phyloP scores from a whole-genome alignment of 2,329 filamentous ascomycete species.

The Paracoccidioides brasiliensis region DNA sequence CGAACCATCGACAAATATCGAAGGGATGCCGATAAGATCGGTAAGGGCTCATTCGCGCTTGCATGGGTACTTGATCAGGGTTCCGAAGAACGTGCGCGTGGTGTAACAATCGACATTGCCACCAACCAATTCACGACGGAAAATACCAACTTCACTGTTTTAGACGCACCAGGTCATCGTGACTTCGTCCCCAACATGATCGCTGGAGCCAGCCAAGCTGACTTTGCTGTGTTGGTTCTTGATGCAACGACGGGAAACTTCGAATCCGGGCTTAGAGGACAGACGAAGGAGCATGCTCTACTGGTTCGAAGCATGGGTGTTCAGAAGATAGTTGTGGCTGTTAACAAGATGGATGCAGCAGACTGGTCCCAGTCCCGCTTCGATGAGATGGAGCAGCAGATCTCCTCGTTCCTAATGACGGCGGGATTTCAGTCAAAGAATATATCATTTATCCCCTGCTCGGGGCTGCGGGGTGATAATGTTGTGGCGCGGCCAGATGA shows the following conservation, averaged over 20 bases:
- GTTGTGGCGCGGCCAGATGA: slow-evolving; percentile 43
- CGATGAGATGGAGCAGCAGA: slow-evolving; percentile 70
- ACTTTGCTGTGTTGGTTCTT: slow-evolving; percentile 89
- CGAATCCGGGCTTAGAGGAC: slow-evolving; percentile 82
- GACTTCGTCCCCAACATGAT: slow-evolving; percentile 99
- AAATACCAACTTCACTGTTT: slow-evolving; percentile 75
- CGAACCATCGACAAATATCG: slow-evolving; percentile 78
- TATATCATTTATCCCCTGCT: slow-evolving; percentile 77
- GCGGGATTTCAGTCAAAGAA: slow-evolving; percentile 74
- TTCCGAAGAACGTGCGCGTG: slow-evolving; percentile 73
- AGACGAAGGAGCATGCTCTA: slow-evolving; percentile 86
- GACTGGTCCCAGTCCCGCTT: slow-evolving; percentile 74
- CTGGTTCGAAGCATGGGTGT: slow-evolving; percentile 85
- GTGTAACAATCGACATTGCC: slow-evolving; percentile 93
- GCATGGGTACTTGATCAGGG: slow-evolving; percentile 96
- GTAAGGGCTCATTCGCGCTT: slow-evolving; percentile 89
- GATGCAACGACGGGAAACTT: slow-evolving; percentile 85
- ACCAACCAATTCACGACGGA: slow-evolving; percentile 90
- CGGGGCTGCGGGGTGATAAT: slow-evolving; percentile 80
- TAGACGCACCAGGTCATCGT: slow-evolving; percentile 86
- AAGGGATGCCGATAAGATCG: slow-evolving; percentile 78
- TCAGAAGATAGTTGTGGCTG: slow-evolving; percentile 71
- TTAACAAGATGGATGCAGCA: slow-evolving; percentile 90
- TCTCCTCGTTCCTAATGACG: slow-evolving; percentile 66
- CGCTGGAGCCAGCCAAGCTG: slow-evolving; percentile 85